Evolutionary conservation across 2,329 filamentous ascomycete species (phyloP).

Genomic region (Elsinoe fawcettii): DNA sequence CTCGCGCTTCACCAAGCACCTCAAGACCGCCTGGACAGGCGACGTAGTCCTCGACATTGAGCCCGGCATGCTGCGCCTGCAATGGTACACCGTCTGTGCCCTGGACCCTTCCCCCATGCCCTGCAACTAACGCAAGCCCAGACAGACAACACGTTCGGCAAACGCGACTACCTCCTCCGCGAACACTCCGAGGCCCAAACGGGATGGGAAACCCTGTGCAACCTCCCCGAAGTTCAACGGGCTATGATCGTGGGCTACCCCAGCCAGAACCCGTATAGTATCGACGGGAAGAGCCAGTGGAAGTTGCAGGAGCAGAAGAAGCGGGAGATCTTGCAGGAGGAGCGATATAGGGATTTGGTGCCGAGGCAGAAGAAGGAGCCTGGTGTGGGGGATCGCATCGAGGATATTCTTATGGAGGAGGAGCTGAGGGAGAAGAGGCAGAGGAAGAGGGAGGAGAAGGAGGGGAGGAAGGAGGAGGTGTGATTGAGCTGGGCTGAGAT

Average conservation of each 20-base stretch:
- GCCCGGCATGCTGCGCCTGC: slow-evolving; percentile 16
- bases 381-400: not conserved
- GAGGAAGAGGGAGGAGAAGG: slow-evolving; percentile 9
- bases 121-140: no score
- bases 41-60: slow-evolving; percentile 16
- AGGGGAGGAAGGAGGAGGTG: slow-evolving; percentile 1
- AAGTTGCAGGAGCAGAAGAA: slow-evolving; percentile 10
- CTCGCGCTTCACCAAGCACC: slow-evolving; percentile 15
- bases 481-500: not conserved
- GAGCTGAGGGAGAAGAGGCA: slow-evolving; percentile 1
- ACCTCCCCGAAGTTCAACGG: slow-evolving; percentile 17
- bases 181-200: slow-evolving; percentile 17
- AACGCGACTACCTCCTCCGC: slow-evolving; percentile 18
- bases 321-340: not conserved
- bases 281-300: slow-evolving; percentile 9
- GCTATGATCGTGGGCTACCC: slow-evolving; percentile 17
- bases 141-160: slow-evolving; percentile 18
- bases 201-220: slow-evolving; percentile 17
- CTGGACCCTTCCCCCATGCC: not conserved
- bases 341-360: slow-evolving; percentile 11
- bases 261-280: slow-evolving; percentile 18
- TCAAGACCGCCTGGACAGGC: slow-evolving; percentile 18
- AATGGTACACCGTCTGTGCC: slow-evolving; percentile 18
- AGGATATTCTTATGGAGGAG: slow-evolving; percentile 11
- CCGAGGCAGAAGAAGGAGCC: slow-evolving; percentile 14